A percentile compares a stretch with the other conserved stretches of the same genome.
These are phyloP conservation scores for Russula sp. DNA, from an alignment of 768 basidiomycete genomes.

Conservation along the genomic window DNA sequence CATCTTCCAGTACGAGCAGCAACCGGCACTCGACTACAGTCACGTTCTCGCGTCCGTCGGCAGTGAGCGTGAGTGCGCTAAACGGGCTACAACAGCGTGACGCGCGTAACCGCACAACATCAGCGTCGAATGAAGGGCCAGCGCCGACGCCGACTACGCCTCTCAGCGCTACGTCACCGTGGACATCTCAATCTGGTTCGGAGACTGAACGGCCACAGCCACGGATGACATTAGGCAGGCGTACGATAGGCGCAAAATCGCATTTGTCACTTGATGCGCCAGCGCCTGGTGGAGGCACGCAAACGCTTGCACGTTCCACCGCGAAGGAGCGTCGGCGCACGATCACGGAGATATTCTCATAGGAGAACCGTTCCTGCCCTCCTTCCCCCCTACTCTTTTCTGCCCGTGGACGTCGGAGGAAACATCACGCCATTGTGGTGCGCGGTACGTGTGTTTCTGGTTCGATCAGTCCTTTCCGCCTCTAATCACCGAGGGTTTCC, in stretches of 20 bases:
- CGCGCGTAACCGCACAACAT: conserved; percentile 39
- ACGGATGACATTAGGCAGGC: conserved; percentile 35
- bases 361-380: conserved; percentile 7
- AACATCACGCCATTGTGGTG: conserved; percentile 7
- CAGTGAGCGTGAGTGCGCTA: conserved; percentile 52
- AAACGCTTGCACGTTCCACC: conserved; percentile 38
- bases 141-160: conserved; percentile 36
- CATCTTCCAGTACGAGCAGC: conserved; percentile 37
- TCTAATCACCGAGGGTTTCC: not conserved
- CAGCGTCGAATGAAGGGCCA: conserved; percentile 38
- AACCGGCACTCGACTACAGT: conserved; percentile 39
- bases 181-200: conserved; percentile 41
- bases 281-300: conserved; percentile 34
- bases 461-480: not conserved
- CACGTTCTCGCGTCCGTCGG: conserved; percentile 64
- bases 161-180: conserved; percentile 40
- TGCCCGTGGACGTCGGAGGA: conserved; percentile 2
- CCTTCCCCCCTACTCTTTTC: not conserved
- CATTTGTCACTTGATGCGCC: conserved; percentile 48
- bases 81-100: conserved; percentile 56
- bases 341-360: conserved; percentile 50
- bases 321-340: conserved; percentile 48
- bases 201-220: conserved; percentile 51
- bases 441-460: conserved; percentile 1
- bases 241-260: conserved; percentile 41